phyloP scores from a whole-genome alignment of 768 basidiomycete genomes.

The Psilocybe azurescens region DNA sequence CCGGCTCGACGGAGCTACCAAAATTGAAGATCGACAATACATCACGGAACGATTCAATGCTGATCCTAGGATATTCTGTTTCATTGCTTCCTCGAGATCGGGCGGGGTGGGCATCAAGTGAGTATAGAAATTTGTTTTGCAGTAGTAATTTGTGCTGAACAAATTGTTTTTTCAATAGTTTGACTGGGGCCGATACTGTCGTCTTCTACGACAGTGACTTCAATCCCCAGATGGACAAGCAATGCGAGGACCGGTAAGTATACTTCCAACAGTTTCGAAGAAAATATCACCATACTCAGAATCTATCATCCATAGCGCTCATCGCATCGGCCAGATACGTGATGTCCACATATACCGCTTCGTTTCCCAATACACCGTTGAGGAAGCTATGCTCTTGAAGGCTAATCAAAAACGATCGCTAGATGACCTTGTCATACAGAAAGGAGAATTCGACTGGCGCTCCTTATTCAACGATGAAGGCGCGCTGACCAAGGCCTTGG shows the following conservation, averaged over 20 bases:
- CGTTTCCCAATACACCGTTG: conserved; percentile 87
- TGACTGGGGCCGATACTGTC: conserved; percentile 92
- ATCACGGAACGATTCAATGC: conserved; percentile 89
- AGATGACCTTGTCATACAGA: conserved; percentile 90
- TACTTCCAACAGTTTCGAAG: not conserved
- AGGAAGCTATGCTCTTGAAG: conserved; percentile 95
- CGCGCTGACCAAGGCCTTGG: conserved; percentile 76
- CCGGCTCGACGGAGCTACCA: conserved; percentile 93
- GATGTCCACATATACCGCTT: conserved; percentile 98
- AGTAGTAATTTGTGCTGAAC: conserved; percentile 17
- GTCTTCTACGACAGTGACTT: conserved; percentile 98
- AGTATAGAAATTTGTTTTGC: conserved; percentile 28
- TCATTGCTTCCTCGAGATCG: conserved; percentile 84
- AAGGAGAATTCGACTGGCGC: conserved; percentile 95
- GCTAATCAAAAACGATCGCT: conserved; percentile 97
- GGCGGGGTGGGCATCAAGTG: conserved; percentile 96
- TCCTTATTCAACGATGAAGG: conserved; percentile 72
- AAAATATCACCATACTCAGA: not conserved
- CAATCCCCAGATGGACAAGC: conserved; percentile 97
- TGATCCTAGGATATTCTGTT: conserved; percentile 81
- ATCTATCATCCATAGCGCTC: conserved; percentile 60
- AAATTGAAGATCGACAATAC: conserved; percentile 92
- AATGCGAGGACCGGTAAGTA: conserved; percentile 90
- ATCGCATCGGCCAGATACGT: conserved; percentile 97
- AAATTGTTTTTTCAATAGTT: conserved; percentile 39